Evolutionary conservation across 75 land plant genomes (phyloP).

Genomic region (Cupressus sempervirens): DNA sequence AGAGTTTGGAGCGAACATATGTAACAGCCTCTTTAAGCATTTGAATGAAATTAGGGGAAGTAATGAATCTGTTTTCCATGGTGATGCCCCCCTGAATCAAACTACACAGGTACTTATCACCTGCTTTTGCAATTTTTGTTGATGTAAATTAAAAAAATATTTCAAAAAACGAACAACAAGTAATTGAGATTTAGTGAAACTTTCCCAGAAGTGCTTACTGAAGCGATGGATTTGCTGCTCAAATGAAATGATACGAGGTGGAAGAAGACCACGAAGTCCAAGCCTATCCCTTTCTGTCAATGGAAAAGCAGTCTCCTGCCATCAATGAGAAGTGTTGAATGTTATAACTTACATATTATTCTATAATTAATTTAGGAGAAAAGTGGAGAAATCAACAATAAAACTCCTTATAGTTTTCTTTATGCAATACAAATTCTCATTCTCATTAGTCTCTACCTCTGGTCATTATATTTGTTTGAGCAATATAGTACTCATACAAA

Average conservation of each 20-base stretch:
- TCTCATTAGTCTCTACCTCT: background rate
- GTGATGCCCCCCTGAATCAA: background rate
- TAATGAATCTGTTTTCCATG: background rate
- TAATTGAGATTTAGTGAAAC: background rate
- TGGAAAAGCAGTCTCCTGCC: slow-evolving; percentile 91
- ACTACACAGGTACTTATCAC: background rate
- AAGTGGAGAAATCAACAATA: background rate
- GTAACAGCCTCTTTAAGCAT: background rate
- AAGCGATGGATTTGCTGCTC: slow-evolving; percentile 93
- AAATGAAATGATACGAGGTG: slow-evolving; percentile 88
- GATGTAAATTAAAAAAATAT: background rate
- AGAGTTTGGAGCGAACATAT: background rate
- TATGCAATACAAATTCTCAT: background rate
- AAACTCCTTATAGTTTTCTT: background rate
- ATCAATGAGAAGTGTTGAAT: background rate
- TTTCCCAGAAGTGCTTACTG: slow-evolving; percentile 49
- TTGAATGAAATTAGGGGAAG: background rate
- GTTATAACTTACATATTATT: background rate
- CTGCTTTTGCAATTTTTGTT: background rate
- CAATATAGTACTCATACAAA: background rate
- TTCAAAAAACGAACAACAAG: background rate
- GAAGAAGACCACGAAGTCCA: slow-evolving; percentile 91
- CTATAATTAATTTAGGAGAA: background rate
- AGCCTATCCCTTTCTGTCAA: slow-evolving; percentile 91
- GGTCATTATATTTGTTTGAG: background rate